Base-by-base conservation (phyloP, 2,329 filamentous ascomycete genomes). In the Neopestalotiopsis rosae region DNA sequence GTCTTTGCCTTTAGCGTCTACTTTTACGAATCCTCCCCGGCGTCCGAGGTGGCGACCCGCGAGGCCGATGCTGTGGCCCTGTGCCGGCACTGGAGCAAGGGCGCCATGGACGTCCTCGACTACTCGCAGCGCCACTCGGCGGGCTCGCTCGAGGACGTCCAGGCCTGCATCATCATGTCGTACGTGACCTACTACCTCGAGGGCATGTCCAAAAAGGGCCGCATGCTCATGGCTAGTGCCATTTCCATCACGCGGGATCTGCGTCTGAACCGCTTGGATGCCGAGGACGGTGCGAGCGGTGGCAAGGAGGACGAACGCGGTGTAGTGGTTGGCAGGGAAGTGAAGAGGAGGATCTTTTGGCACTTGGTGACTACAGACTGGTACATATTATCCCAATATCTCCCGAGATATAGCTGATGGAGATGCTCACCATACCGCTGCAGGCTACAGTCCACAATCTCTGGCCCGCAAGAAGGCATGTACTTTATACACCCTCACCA, bases 1-100 rank as follows among this genome's bases (percentile, higher is more conserved):
- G 69, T 76, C 17, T 74, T 76, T 56, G 70, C 74, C 2, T 69
- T 76, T 17, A 69, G 71, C 63, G 71, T 72, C 2, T 75, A 73
- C 66, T 76, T 76, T 67, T 75, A 74, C 64, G 63, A 68, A 2
- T 69, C 71, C 10, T 68, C 61, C 17, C 67, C 68, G 5, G 64
- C 63, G 57, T 72, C 71, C 6, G 72, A 74, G 64, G 68, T 72
- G 42, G 71, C 69, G 13, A 66, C 66, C 7, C 70, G 56, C 40
- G 66, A 70, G n/a, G 63, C 64, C 71, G 67, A 77, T 68, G 70
- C 72, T 62, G 62, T 67, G 40, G 14, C 64, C 70, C 65, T 71
- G 66, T 66, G 72, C 61, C 64, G 67, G 56, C 57, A 66, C 32
- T 68, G 67, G 52, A 56, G 64, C 5, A 61, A 59, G 34, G 59